phyloP scores from a whole-genome alignment of 257 asterid species.

The Solanum sparsipilum region DNA sequence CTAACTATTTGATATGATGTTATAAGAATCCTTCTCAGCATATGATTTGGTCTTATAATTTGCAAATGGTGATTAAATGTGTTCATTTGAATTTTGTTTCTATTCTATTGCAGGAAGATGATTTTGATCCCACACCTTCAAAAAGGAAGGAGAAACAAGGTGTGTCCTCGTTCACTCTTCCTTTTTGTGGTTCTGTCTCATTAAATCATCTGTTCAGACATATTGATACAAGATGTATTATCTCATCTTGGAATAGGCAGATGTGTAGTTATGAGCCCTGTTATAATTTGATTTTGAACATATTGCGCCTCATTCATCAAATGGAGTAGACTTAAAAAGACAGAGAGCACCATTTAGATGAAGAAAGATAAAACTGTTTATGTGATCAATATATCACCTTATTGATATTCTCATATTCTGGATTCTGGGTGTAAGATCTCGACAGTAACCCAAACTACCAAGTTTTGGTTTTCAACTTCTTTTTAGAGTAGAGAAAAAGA shows the following conservation, averaged over 20 bases:
- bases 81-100: neutral
- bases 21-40: neutral
- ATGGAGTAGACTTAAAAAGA: neutral
- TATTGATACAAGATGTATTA: neutral
- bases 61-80: neutral
- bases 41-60: neutral
- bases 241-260: neutral
- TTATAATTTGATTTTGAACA: neutral
- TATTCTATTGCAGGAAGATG: constrained; percentile 37
- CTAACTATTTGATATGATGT: neutral
- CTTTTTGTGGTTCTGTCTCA: neutral
- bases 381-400: neutral
- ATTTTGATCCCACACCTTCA: constrained; percentile 27
- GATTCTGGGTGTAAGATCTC: neutral
- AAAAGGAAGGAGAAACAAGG: constrained; percentile 49
- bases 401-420: neutral
- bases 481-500: neutral
- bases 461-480: neutral
- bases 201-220: neutral
- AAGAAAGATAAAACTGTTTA: neutral
- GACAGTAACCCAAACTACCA: neutral
- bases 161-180: constrained; percentile 11
- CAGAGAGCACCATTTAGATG: neutral
- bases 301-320: neutral
- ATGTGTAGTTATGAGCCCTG: neutral